phyloP scores from a whole-genome alignment of 352 stramenopile species.

The Globisporangium yorkense region DNA sequence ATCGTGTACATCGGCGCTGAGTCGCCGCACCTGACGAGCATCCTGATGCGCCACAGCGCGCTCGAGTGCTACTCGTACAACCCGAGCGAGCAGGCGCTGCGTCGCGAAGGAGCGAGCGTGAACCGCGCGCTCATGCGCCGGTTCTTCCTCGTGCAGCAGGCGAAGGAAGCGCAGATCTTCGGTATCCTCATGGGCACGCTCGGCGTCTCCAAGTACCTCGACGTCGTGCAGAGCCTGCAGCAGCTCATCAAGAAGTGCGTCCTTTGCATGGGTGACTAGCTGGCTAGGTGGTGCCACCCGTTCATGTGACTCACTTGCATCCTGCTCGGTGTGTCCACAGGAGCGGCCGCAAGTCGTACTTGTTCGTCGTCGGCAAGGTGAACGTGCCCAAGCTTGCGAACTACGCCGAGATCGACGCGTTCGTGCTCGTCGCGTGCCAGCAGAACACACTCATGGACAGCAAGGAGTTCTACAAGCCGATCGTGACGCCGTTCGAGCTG shows the following conservation, averaged over 20 bases:
- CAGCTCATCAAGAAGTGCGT: conserved; percentile 82
- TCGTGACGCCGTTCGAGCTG: conserved; percentile 94
- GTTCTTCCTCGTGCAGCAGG: conserved; percentile 89
- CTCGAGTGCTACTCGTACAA: conserved; percentile 74
- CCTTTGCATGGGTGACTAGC: neutral
- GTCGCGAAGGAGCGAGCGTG: conserved; percentile 52
- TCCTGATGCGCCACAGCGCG: conserved; percentile 70
- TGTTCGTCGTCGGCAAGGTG: conserved; percentile 96
- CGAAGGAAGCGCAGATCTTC: conserved; percentile 91
- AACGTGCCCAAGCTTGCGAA: conserved; percentile 97
- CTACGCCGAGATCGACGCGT: conserved; percentile 97
- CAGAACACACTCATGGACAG: conserved; percentile 94
- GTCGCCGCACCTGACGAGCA: conserved; percentile 75
- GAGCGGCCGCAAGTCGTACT: conserved; percentile 92
- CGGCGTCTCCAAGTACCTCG: conserved; percentile 88
- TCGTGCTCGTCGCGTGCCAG: conserved; percentile 94
- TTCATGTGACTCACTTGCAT: neutral
- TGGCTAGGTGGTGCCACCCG: neutral
- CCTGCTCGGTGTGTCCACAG: conserved; percentile 26
- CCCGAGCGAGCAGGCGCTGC: conserved; percentile 30
- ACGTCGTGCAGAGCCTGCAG: conserved; percentile 88
- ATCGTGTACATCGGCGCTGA: conserved; percentile 76
- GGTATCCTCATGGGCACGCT: conserved; percentile 96
- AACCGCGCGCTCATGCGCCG: conserved; percentile 71
- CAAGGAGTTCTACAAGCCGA: conserved; percentile 89